phyloP scores from a whole-genome alignment of 1,284 basidiomycete genomes.

The Microstroma glucosiphilum region DNA sequence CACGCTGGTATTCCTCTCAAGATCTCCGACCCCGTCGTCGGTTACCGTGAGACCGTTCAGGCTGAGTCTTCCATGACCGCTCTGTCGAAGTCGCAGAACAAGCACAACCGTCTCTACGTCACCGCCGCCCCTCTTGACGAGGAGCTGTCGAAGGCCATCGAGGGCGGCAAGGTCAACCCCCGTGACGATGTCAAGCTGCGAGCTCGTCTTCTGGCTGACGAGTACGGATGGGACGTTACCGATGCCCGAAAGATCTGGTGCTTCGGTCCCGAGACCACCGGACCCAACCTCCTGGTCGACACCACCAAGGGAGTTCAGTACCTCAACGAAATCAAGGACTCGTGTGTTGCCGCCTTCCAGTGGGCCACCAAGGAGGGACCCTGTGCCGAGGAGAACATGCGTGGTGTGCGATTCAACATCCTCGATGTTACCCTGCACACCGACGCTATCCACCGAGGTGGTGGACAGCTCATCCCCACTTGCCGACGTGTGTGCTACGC shows the following conservation, averaged over 20 bases:
- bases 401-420: conserved; percentile 92
- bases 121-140: conserved; percentile 90
- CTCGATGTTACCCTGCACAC: conserved; percentile 94
- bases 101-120: conserved; percentile 97
- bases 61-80: conserved; percentile 92
- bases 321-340: conserved; percentile 93
- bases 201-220: conserved; percentile 91
- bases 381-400: conserved; percentile 94
- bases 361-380: conserved; percentile 88
- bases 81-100: conserved; percentile 99
- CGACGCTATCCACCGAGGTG: conserved; percentile 99
- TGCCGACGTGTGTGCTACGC: conserved; percentile 95
- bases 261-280: conserved; percentile 97
- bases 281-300: conserved; percentile 94
- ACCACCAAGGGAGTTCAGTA: conserved; percentile 88
- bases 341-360: conserved; percentile 97
- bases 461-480: conserved; percentile 95
- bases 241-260: conserved; percentile 99
- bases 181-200: conserved; percentile 98
- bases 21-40: conserved; percentile 97
- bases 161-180: conserved; percentile 74
- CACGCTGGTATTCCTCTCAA: conserved; percentile 99
- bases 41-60: conserved; percentile 96
- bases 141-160: conserved; percentile 88
- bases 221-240: conserved; percentile 96